These are phyloP conservation scores for Coniosporium apollinis DNA, from an alignment of 495 filamentous ascomycete species.

Conservation along the genomic window DNA sequence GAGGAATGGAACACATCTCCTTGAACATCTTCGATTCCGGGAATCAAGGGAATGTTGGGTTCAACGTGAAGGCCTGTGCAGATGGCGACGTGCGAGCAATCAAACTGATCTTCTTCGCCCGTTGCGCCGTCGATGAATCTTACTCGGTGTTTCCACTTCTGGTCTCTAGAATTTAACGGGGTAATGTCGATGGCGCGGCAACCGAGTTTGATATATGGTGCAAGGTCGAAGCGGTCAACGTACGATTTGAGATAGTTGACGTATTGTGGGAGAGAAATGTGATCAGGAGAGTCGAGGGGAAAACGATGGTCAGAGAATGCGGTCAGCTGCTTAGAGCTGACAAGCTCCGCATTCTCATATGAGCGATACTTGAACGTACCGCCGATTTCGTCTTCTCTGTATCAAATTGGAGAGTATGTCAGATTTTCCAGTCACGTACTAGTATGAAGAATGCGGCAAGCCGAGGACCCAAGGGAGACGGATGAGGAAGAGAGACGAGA, in stretches of 20 bases:
- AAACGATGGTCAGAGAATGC: constrained; percentile 11
- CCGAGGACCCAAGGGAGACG: background rate
- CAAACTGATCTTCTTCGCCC: constrained; percentile 4
- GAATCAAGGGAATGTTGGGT: constrained; percentile 24
- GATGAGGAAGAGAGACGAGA: background rate
- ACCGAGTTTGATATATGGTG: constrained; percentile 6
- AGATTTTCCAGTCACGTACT: background rate
- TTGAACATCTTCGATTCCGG: constrained; percentile 23
- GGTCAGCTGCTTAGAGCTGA: constrained; percentile 12
- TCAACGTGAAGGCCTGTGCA: constrained; percentile 28
- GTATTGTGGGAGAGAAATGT: constrained; percentile 12
- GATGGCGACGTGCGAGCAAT: constrained; percentile 19
- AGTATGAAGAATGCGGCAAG: background rate
- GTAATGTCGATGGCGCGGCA: constrained; percentile 7
- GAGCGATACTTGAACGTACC: constrained; percentile 11
- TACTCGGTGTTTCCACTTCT: constrained; percentile 8
- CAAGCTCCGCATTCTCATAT: constrained; percentile 12
- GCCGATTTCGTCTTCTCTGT: constrained; percentile 10
- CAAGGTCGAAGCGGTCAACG: constrained; percentile 7
- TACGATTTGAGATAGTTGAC: constrained; percentile 10
- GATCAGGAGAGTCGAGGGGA: constrained; percentile 6
- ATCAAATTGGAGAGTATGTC: background rate
- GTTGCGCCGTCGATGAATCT: constrained; percentile 4
- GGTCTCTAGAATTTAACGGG: constrained; percentile 2
- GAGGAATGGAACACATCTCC: constrained; percentile 25